These are phyloP conservation scores for Scalesia atractyloides DNA, from an alignment of 129 eudicot genomes.

Conservation along the genomic window DNA sequence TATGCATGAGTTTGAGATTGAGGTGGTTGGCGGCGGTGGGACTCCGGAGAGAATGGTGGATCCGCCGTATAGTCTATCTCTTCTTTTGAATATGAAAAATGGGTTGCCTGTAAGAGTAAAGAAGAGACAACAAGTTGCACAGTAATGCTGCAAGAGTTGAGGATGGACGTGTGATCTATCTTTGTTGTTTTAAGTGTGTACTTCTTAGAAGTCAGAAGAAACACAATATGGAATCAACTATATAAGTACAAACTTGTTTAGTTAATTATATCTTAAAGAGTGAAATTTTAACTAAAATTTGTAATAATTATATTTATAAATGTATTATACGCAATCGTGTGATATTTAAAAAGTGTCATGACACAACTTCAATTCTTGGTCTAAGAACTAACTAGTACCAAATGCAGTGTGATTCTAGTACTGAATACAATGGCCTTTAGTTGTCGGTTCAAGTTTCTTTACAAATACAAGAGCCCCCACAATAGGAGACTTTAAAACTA, in stretches of 20 bases:
- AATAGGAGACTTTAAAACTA: too few relatives aligned
- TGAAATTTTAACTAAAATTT: too few relatives aligned
- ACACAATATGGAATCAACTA: background rate
- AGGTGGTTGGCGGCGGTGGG: constrained; percentile 57
- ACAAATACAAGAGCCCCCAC: too few relatives aligned
- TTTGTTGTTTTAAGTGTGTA: background rate
- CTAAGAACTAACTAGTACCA: too few relatives aligned
- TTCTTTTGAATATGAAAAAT: constrained; percentile 47
- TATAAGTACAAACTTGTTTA: background rate
- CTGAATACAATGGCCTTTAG: too few relatives aligned
- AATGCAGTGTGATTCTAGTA: too few relatives aligned
- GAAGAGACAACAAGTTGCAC: constrained; percentile 24
- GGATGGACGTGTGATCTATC: background rate
- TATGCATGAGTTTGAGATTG: constrained; percentile 44
- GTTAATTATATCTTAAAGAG: too few relatives aligned
- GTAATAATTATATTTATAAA: too few relatives aligned
- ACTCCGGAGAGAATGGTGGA: constrained; percentile 32
- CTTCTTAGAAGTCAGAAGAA: background rate
- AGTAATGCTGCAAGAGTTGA: background rate
- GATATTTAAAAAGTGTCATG: too few relatives aligned
- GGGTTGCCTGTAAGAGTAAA: constrained; percentile 46
- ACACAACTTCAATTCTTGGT: too few relatives aligned
- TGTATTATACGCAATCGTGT: too few relatives aligned
- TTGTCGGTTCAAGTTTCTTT: too few relatives aligned
- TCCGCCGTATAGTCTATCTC: constrained; percentile 52